Conservation (phyloP, 257 asterid species). For the Rehmannia glutinosa region DNA sequence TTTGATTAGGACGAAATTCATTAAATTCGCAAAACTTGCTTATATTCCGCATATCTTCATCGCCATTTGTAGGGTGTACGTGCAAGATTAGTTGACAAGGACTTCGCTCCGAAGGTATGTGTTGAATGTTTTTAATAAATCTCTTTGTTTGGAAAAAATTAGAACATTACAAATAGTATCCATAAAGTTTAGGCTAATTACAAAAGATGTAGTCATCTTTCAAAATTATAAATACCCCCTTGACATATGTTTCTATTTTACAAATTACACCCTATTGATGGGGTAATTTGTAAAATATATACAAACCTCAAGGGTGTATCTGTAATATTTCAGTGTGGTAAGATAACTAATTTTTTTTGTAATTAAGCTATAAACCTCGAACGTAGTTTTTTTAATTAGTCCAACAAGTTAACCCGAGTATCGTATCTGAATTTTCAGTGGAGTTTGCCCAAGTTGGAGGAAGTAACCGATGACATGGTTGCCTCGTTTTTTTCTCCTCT, state of each 20-base stretch:
- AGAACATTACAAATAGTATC: not conserved
- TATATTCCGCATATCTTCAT: not conserved
- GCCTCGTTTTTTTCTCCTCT: conserved; percentile 51
- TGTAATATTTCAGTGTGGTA: too few relatives aligned
- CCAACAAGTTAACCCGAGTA: not conserved
- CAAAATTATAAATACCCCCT: not conserved
- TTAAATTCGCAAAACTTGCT: not conserved
- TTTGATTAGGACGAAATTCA: not conserved
- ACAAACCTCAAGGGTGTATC: not conserved
- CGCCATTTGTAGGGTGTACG: conserved; percentile 69
- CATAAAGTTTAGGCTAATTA: too few relatives aligned
- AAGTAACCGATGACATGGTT: conserved; percentile 74
- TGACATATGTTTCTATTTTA: not conserved
- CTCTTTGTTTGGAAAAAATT: not conserved
- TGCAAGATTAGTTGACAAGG: conserved; percentile 89
- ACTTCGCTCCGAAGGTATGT: conserved; percentile 90
- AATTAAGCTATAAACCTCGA: too few relatives aligned
- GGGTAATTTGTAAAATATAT: too few relatives aligned
- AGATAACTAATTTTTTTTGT: too few relatives aligned
- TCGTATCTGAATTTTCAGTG: conserved; percentile 47
- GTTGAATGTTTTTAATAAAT: not conserved
- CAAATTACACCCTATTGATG: too few relatives aligned
- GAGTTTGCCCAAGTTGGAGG: conserved; percentile 66
- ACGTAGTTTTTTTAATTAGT: too few relatives aligned
- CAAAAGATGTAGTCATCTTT: too few relatives aligned